Evolutionary conservation across 2,329 filamentous ascomycete species (phyloP), one percentile per base, ranked within the genome.

Genomic region (Ophiosphaerella herpotricha): DNA sequence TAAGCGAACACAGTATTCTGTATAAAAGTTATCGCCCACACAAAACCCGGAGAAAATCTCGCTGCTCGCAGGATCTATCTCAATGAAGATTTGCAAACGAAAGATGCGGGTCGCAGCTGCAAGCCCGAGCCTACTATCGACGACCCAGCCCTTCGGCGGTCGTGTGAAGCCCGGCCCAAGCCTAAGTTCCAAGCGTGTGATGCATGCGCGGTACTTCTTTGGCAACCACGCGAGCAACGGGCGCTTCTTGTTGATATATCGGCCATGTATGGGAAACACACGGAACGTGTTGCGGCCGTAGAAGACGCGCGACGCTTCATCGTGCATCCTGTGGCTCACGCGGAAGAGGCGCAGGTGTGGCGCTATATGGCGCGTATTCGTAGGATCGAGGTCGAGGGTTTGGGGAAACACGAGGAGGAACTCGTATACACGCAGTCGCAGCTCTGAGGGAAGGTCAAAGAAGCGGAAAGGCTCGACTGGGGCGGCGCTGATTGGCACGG

Each of bases 151-250:
- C 31, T 78, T 78, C 1, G 89, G 89, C 12, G 89, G 88, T 49
- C 82, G 82, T 53, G 78, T 85, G 84, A 87, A 92, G 16, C 88
- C 88, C 0, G 88, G 88, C 0, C 89, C 89, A 0, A 92, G 77
- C 2, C 88, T 82, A 45, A 92, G 72, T 70, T 92, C 85, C 2
- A 92, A 74, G 0, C 82, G 82, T 0, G 80, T 85, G 38, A 92
- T 78, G 39, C 75, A 80, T 13, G 76, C 74, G 31, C 87, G 82
- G 67, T 88, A 86, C 26, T 74, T 76, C 0, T 82, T 72, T 16
- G 84, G 83, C 46, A 92, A 73, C 14, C 88, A 84, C 5, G 85
- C 81, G 24, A 92, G 77, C 0, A 92, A 77, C 1, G 88, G 88
- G 58, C 83, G 84, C 74, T 89, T 89, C 26, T 85, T 85, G 73